Base-by-base conservation (phyloP, 805 yeast species). In the Lipomyces chichibuensis region DNA sequence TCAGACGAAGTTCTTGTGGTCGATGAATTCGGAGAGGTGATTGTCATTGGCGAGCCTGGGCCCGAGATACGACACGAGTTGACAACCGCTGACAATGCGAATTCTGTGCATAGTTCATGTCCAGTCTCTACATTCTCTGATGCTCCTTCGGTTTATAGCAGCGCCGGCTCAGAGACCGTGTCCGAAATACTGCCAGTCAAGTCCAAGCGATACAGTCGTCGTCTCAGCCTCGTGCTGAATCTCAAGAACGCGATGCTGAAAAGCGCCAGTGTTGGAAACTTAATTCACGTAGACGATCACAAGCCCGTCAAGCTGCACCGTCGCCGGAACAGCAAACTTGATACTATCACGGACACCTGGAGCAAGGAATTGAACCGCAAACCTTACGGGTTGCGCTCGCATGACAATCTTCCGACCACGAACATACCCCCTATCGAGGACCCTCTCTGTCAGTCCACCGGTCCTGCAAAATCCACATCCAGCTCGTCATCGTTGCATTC, bases 21-120 rank as follows among this genome's bases (percentile, higher is more conserved):
- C 8, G 68, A 65, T 49, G 68, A 65, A 14, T 54, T 17, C 27
- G 68, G 68, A 55, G 65, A 65, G 29, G 69, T 68, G 25, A 51
- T 66, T 37, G 57, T 63, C 46, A 62, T 74, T 6, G 77, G 77
- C 29, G 77, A 75, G 65, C 77, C 77, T 0, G 77, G 77, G n/a
- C 77, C 77, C 6, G 74, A 72, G 63, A 70, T 73, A 32, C 73
- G 74, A n/a, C 64, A 60, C 43, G 46, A 55, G 27, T 3, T 37
- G 43, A 7, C 53, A 23, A 13, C 13, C 0, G 14, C 59, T 56
- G 35, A 27, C 17, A 46, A 25, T 20, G 32, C 66, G 2, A 51
- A 43, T 27, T 58, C 64, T 3, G 46, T 65, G 65, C 55, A 66
- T 67, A 51, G 43, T 62, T 27, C 73, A 57, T 46, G 59, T 29